Percentiles rank a stretch among this genome's conserved stretches.
These are phyloP conservation scores for Erythrophleum fordii DNA, from an alignment of 306 rosid genomes.

Conservation along the genomic window DNA sequence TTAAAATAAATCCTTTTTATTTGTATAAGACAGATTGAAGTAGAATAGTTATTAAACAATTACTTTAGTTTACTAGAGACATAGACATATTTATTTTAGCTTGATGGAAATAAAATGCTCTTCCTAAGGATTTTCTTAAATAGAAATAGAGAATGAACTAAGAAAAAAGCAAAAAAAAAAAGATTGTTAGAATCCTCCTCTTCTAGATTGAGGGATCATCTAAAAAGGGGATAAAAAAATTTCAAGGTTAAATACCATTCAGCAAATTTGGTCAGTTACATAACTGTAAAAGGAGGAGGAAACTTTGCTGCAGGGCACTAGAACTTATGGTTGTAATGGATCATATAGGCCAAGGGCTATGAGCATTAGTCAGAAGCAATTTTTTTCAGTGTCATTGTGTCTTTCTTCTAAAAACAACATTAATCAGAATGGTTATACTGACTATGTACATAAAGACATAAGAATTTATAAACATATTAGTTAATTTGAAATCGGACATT, in stretches of 20 bases:
- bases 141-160: not conserved
- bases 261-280: not conserved
- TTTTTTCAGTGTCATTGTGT: not conserved
- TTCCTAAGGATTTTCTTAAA: not conserved
- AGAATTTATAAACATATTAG: not conserved
- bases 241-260: constrained; percentile 18
- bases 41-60: not conserved
- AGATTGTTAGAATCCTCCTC: not conserved
- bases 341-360: constrained; percentile 2
- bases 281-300: not conserved
- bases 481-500: not conserved
- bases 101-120: not conserved
- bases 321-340: constrained; percentile 5
- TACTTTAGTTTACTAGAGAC: not conserved
- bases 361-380: constrained; percentile 9
- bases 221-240: not conserved
- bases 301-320: not conserved
- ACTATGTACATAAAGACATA: not conserved
- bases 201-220: not conserved
- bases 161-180: too few species aligned
- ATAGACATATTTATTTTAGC: not conserved
- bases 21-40: not conserved
- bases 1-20: too few species aligned
- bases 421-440: not conserved
- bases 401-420: not conserved